These are phyloP conservation scores for Phoma sp. DNA, from an alignment of 2,329 filamentous ascomycete species.

Conservation along the genomic window DNA sequence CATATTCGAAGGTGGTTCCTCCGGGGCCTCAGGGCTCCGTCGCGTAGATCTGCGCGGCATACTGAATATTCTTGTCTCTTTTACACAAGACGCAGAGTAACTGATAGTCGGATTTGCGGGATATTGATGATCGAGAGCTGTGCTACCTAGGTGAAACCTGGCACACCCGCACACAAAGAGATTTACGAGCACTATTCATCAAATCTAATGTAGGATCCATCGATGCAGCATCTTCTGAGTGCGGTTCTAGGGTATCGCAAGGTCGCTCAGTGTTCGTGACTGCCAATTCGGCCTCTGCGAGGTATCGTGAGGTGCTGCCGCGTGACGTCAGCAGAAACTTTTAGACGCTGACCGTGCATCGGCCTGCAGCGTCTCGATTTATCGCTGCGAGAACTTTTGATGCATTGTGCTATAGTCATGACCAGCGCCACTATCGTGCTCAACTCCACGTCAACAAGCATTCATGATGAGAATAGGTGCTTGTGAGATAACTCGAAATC, in stretches of 20 bases:
- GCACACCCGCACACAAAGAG: background rate
- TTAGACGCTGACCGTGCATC: slow-evolving; percentile 15
- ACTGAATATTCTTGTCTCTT: no score
- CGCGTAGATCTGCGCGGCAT: slow-evolving; percentile 3
- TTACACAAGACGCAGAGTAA: no score
- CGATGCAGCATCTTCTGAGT: background rate
- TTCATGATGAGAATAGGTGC: no score
- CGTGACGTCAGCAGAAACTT: slow-evolving; percentile 22
- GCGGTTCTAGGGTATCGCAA: background rate
- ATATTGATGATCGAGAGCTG: background rate
- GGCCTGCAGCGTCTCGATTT: slow-evolving; percentile 4
- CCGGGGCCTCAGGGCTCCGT: background rate
- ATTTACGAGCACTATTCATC: background rate
- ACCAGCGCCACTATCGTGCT: no score
- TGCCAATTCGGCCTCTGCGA: background rate
- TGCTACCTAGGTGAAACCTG: background rate
- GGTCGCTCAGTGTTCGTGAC: background rate
- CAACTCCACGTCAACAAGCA: no score
- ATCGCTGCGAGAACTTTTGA: no score
- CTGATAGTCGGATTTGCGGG: background rate
- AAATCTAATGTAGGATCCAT: background rate
- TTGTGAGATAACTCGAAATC: no score
- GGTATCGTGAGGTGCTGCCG: slow-evolving; percentile 7
- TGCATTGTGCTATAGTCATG: no score
- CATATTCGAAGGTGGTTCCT: background rate